These are phyloP conservation scores for Pseudogymnoascus sp. DNA, from an alignment of 2,329 filamentous ascomycete species.

Conservation along the genomic window DNA sequence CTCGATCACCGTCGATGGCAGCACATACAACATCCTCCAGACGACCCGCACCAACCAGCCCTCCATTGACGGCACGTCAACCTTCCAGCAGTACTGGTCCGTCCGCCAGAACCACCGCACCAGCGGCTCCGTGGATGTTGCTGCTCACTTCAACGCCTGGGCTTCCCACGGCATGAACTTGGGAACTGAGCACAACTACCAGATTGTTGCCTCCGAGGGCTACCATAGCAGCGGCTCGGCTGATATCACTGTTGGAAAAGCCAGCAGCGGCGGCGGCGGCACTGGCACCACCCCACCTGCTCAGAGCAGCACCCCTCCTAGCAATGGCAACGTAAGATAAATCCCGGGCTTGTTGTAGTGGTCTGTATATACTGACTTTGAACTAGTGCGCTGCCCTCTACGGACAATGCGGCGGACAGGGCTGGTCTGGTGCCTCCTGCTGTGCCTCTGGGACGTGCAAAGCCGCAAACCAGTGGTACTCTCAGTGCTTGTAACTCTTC, in stretches of 20 bases:
- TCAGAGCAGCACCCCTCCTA: background rate
- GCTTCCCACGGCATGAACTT: slow-evolving; percentile 39
- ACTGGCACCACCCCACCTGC: background rate
- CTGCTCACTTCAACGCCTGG: slow-evolving; percentile 48
- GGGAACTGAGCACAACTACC: slow-evolving; percentile 41
- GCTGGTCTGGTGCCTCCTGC: background rate
- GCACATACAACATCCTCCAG: slow-evolving; percentile 39
- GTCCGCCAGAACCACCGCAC: slow-evolving; percentile 42
- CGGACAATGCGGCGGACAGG: background rate
- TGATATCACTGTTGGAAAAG: slow-evolving; percentile 31
- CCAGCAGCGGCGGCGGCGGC: background rate
- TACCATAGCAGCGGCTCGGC: slow-evolving; percentile 43
- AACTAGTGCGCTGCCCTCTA: background rate
- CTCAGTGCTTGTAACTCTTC: background rate
- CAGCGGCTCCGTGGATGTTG: slow-evolving; percentile 42
- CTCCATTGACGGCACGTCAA: slow-evolving; percentile 38
- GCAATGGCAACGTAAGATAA: background rate
- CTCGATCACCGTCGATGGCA: slow-evolving; percentile 43
- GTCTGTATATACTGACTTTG: background rate
- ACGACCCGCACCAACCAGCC: slow-evolving; percentile 30
- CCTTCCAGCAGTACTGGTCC: slow-evolving; percentile 47
- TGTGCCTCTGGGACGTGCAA: background rate
- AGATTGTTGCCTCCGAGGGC: slow-evolving; percentile 48
- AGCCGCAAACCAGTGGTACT: background rate
- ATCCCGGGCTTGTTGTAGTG: background rate